Evolutionary conservation across 1,284 basidiomycete species (phyloP), one percentile per base, ranked within the genome.

Genomic region (Tilletia horrida): DNA sequence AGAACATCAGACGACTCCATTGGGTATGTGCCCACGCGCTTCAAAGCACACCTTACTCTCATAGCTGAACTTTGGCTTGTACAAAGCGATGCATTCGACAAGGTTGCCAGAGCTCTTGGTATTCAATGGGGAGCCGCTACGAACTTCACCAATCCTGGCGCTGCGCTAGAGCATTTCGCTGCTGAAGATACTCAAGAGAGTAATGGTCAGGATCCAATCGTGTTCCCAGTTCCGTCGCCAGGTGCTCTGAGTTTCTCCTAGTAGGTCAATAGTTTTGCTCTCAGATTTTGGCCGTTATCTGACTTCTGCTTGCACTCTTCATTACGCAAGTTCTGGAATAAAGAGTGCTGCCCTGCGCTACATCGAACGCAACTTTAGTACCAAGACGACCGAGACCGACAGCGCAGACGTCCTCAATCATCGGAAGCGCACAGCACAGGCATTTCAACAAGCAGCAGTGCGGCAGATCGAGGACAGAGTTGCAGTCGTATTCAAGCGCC

Each of bases 381-480:
- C 55, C 27, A 29, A 59, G 16, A 9, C 48, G 67, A 0, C 18
- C 63, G 61, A 1, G 29, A 43, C 55, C 14, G 27, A 59, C 27
- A 35, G 14, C 0, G 13, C 55, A 29, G 27, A 25, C 11, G 14
- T 47, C 2, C 66, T 69, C 27, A 61, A 68, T 18, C 55, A 25
- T 18, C 43, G 57, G 8, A 45, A 23, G 0, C 23, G 48, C 1
- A 65, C 76, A 4, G 78, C 79, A 2, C 61, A 67, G 18, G 71
- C 70, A 1, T 81, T 80, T 27, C 79, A 81, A 61, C 21, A 29
- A 0, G 77, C 76, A 9, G 79, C 79, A 16, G 74, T 72, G 52
- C 73, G 71, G 11, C 79, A 78, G 59, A 69, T 81, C 13, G 69
- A 75, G 27, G 78, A 80, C 48, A 80, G 80, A 63, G 63, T 81